Evolutionary conservation across 1,284 basidiomycete species (phyloP).

Genomic region (Cutaneotrichosporon sp.): DNA sequence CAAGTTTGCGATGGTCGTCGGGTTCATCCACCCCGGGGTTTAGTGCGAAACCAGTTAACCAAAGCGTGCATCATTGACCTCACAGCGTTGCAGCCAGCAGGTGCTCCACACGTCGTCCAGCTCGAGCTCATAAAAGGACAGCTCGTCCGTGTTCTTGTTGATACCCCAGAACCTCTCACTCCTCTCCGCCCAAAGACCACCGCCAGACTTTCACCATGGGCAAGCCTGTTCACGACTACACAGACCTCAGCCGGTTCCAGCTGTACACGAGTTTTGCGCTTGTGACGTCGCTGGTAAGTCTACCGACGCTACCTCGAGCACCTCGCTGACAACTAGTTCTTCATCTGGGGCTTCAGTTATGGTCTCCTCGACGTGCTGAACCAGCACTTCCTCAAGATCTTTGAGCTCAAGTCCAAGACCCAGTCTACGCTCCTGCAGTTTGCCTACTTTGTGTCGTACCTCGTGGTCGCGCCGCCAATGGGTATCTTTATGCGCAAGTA

Average conservation of each 20-base stretch:
- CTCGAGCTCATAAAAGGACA: background rate
- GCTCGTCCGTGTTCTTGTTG: background rate
- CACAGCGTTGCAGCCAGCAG: background rate
- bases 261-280: constrained; percentile 19
- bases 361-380: constrained; percentile 31
- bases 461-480: constrained; percentile 32
- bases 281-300: constrained; percentile 18
- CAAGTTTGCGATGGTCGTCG: too few relatives aligned
- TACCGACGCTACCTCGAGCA: background rate
- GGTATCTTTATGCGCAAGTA: constrained; percentile 32
- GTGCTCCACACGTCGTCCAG: background rate
- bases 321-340: constrained; percentile 13
- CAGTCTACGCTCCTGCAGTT: constrained; percentile 37
- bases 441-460: constrained; percentile 30
- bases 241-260: constrained; percentile 15
- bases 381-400: constrained; percentile 16
- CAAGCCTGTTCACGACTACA: constrained; percentile 18
- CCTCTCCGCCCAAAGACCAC: too few relatives aligned
- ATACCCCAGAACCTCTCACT: background rate
- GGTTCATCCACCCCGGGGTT: too few relatives aligned
- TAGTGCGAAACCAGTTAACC: too few relatives aligned
- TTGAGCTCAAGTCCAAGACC: constrained; percentile 18
- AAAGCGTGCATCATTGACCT: background rate
- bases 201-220: background rate
- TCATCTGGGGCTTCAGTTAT: constrained; percentile 29